A percentile compares a stretch with the other conserved stretches of the same genome.
phyloP scores from a whole-genome alignment of 2,329 filamentous ascomycete species.

The Ceratocystis colombiana region DNA sequence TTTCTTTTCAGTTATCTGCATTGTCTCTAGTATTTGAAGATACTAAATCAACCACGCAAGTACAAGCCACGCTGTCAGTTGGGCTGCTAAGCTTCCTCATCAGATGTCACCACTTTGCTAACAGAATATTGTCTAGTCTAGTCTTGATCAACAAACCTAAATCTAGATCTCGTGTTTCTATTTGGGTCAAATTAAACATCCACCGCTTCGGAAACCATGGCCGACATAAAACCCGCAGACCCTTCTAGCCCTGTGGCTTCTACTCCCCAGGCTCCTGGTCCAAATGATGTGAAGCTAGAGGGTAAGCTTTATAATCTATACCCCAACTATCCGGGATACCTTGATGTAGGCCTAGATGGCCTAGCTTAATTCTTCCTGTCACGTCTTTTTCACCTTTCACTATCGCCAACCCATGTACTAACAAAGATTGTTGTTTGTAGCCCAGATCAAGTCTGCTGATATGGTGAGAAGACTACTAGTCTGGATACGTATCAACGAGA shows the following conservation, averaged over 20 bases:
- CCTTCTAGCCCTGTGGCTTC: slow-evolving; percentile 21
- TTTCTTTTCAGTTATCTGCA: too few species aligned
- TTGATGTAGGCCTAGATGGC: too few species aligned
- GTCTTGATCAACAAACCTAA: neutral
- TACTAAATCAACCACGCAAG: neutral
- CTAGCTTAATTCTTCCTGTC: too few species aligned
- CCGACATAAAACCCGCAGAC: slow-evolving; percentile 20
- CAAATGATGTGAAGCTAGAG: slow-evolving; percentile 24
- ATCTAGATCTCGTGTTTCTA: neutral
- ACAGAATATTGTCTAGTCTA: neutral
- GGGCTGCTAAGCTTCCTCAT: neutral
- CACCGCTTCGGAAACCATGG: slow-evolving; percentile 13
- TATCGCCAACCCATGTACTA: neutral
- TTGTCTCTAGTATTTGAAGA: neutral
- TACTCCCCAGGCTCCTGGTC: slow-evolving; percentile 20
- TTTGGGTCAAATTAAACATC: neutral
- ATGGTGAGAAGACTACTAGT: slow-evolving; percentile 56
- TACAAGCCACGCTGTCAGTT: slow-evolving; percentile 10
- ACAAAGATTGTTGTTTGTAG: slow-evolving; percentile 38
- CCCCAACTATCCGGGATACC: neutral
- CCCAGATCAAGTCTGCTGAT: slow-evolving; percentile 94
- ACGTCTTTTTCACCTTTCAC: too few species aligned
- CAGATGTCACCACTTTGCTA: neutral
- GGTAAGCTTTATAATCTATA: slow-evolving; percentile 5
- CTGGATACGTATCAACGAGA: neutral